A percentile compares a stretch with the other conserved stretches of the same genome.
Evolutionary conservation across 2,329 filamentous ascomycete genomes (phyloP).

Genomic region (Magnaporthiopsis poae): DNA sequence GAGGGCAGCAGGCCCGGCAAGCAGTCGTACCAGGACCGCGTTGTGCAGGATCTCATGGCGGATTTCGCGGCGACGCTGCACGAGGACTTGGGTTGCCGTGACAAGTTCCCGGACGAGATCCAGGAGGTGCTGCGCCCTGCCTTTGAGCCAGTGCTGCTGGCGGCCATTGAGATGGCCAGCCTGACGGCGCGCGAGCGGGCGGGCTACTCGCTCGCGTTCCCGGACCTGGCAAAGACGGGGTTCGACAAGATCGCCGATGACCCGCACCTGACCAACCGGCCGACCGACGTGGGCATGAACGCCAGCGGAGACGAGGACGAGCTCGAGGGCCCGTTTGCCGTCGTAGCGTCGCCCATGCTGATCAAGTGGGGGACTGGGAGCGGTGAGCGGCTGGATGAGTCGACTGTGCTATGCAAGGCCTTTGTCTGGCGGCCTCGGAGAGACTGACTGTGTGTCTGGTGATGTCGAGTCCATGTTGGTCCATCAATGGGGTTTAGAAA

Average conservation of each 20-base stretch:
- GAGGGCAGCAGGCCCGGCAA: background rate
- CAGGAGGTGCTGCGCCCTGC: background rate
- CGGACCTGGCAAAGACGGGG: background rate
- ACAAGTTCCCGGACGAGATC: background rate
- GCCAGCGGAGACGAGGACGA: conserved; percentile 1
- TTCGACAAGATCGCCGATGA: background rate
- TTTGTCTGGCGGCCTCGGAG: background rate
- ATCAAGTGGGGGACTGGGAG: background rate
- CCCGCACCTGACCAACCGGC: background rate
- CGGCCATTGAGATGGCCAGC: background rate
- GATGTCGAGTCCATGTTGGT: too few species aligned
- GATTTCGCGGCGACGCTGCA: background rate
- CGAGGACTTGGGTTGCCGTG: background rate
- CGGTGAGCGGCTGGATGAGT: background rate
- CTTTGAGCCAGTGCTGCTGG: background rate
- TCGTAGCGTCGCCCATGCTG: conserved; percentile 2
- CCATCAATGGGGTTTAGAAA: too few species aligned
- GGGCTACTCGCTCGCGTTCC: background rate
- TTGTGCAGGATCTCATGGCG: background rate
- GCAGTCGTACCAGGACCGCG: background rate
- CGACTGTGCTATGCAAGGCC: background rate
- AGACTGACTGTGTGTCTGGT: too few species aligned
- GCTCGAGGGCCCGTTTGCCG: background rate
- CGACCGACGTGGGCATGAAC: background rate
- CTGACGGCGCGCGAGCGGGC: conserved; percentile 1